phyloP scores from a whole-genome alignment of 2,329 filamentous ascomycete genomes.

The Neonectria punicea region DNA sequence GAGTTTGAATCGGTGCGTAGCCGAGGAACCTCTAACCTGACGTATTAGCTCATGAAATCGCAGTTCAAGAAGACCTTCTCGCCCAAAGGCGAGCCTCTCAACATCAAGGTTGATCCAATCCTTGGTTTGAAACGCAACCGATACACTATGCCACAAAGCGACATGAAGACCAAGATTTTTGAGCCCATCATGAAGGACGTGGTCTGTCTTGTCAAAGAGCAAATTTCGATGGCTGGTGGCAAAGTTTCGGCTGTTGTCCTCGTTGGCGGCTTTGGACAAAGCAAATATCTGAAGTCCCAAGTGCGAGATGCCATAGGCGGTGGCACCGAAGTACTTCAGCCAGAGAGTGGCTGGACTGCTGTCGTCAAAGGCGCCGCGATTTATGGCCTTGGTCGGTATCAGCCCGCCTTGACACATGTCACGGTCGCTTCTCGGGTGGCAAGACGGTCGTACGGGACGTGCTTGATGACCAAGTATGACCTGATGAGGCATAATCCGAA shows the following conservation, averaged over 20 bases:
- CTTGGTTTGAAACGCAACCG: conserved; percentile 47
- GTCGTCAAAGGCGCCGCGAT: conserved; percentile 63
- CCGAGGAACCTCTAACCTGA: conserved; percentile 51
- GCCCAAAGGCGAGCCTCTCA: conserved; percentile 49
- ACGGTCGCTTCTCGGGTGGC: conserved; percentile 50
- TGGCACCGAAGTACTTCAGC: conserved; percentile 57
- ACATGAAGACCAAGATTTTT: conserved; percentile 70
- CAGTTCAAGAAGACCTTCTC: conserved; percentile 53
- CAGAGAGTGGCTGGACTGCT: conserved; percentile 60
- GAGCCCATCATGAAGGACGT: conserved; percentile 56
- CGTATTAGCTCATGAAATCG: conserved; percentile 20
- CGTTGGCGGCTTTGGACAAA: conserved; percentile 61
- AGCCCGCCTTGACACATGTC: conserved; percentile 43
- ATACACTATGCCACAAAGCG: conserved; percentile 57
- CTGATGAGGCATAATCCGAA: conserved; percentile 49
- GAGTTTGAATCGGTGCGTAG: conserved; percentile 55
- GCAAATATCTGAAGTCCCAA: conserved; percentile 55
- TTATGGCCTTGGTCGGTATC: conserved; percentile 48
- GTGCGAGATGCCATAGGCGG: conserved; percentile 49
- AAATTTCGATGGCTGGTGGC: conserved; percentile 49
- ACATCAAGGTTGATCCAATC: conserved; percentile 49
- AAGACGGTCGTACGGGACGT: conserved; percentile 51
- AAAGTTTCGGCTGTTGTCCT: conserved; percentile 55
- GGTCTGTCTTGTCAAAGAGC: conserved; percentile 55
- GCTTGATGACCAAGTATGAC: conserved; percentile 49